These are phyloP conservation scores for Leccinum disarticulatum DNA, from an alignment of 768 basidiomycete genomes.

Conservation along the genomic window DNA sequence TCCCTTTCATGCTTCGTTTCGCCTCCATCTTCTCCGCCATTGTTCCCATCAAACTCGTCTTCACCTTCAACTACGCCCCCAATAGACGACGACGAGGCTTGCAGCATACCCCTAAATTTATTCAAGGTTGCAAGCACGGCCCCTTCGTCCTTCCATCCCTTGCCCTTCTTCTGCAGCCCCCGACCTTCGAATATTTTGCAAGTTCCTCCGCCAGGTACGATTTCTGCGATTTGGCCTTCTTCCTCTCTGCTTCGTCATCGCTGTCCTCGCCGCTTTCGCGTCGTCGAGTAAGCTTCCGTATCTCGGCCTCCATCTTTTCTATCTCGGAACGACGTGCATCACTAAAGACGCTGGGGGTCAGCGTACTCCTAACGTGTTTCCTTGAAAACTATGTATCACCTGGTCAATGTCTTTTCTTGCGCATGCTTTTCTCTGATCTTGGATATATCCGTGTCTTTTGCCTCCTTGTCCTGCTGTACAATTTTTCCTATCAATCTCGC, in stretches of 20 bases:
- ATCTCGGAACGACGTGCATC: constrained; percentile 72
- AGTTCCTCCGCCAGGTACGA: constrained; percentile 82
- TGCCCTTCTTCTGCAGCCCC: constrained; percentile 55
- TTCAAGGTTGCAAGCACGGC: constrained; percentile 67
- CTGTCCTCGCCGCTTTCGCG: constrained; percentile 58
- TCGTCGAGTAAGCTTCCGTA: constrained; percentile 71
- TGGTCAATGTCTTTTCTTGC: constrained; percentile 61
- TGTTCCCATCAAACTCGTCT: constrained; percentile 22
- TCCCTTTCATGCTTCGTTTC: constrained; percentile 33
- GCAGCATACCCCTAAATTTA: constrained; percentile 71
- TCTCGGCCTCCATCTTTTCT: constrained; percentile 84
- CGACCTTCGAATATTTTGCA: constrained; percentile 73
- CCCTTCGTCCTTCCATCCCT: constrained; percentile 66
- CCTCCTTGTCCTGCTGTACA: constrained; percentile 5
- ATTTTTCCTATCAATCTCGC: neutral
- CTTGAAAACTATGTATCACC: constrained; percentile 38
- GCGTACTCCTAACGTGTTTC: neutral
- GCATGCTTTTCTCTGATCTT: constrained; percentile 78
- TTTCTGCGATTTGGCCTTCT: constrained; percentile 56
- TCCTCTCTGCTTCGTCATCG: constrained; percentile 57
- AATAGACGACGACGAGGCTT: constrained; percentile 37
- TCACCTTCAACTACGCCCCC: constrained; percentile 27
- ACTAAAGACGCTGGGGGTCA: constrained; percentile 35
- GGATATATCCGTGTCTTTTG: constrained; percentile 49
- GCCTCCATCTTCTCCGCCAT: constrained; percentile 2